These are phyloP conservation scores for Trichoderma virens DNA, from an alignment of 495 filamentous ascomycete genomes.

Conservation along the genomic window DNA sequence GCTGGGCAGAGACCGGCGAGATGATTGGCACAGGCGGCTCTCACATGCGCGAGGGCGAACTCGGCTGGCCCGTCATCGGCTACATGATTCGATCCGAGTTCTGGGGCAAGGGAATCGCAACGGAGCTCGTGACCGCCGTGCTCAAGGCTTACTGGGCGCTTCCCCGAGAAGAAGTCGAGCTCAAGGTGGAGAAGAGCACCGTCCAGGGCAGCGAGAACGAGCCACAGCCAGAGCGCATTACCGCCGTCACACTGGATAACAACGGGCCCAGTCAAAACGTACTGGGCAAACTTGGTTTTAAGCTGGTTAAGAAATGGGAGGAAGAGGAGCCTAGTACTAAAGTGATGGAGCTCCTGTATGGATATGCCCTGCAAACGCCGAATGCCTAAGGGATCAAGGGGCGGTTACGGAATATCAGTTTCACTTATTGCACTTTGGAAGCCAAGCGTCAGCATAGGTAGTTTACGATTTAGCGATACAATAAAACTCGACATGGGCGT, in stretches of 20 bases:
- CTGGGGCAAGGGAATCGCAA: conserved; percentile 40
- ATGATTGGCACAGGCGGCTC: conserved; percentile 34
- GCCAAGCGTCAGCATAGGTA: not conserved
- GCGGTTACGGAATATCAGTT: not conserved
- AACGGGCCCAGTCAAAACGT: conserved; percentile 32
- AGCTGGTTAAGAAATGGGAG: conserved; percentile 21
- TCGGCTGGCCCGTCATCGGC: conserved; percentile 42
- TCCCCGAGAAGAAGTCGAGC: conserved; percentile 27
- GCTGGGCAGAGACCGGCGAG: conserved; percentile 26
- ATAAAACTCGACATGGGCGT: not conserved
- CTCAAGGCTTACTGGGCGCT: conserved; percentile 29
- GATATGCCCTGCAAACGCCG: not conserved
- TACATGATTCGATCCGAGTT: conserved; percentile 37
- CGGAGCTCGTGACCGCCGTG: conserved; percentile 38
- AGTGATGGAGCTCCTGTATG: not conserved
- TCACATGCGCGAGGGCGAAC: conserved; percentile 14
- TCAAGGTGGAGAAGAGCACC: conserved; percentile 17
- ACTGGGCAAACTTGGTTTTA: conserved; percentile 32
- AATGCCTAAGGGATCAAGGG: not conserved
- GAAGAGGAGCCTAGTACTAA: conserved; percentile 17
- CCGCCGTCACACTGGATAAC: conserved; percentile 25
- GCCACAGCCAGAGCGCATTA: conserved; percentile 23
- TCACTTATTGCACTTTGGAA: not conserved
- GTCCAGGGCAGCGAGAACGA: conserved; percentile 10
- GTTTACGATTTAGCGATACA: not conserved